phyloP scores from a whole-genome alignment of 1,139 yeast species.

The Magnusiomyces tetraspermus region DNA sequence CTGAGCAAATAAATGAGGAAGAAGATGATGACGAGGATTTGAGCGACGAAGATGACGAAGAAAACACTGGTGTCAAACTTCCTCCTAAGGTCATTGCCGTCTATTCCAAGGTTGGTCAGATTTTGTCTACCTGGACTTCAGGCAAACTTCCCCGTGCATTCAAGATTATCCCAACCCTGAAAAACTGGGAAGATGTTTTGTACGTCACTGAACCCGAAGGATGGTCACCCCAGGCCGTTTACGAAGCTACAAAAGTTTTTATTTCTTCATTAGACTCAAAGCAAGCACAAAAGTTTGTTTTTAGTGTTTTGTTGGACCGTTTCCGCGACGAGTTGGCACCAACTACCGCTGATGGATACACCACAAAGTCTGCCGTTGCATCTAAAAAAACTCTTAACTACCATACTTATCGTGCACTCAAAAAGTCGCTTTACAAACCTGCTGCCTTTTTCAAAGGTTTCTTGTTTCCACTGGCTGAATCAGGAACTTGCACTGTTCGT shows the following conservation, averaged over 20 bases:
- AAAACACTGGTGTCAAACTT: slow-evolving; percentile 51
- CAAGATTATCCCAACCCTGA: slow-evolving; percentile 84
- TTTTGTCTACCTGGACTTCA: slow-evolving; percentile 83
- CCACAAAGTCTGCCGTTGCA: neutral
- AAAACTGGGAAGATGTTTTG: slow-evolving; percentile 91
- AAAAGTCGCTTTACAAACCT: slow-evolving; percentile 90
- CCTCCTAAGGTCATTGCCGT: slow-evolving; percentile 97
- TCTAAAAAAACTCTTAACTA: slow-evolving; percentile 47
- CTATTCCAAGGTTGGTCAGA: slow-evolving; percentile 81
- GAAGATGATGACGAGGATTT: slow-evolving; percentile 25
- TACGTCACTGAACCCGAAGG: slow-evolving; percentile 84
- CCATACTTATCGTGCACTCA: slow-evolving; percentile 83
- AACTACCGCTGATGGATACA: slow-evolving; percentile 27
- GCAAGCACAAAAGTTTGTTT: slow-evolving; percentile 81
- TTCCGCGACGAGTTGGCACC: slow-evolving; percentile 77
- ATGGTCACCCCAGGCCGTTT: slow-evolving; percentile 96
- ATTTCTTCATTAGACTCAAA: slow-evolving; percentile 81
- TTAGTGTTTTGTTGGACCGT: slow-evolving; percentile 66
- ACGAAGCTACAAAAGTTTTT: slow-evolving; percentile 89
- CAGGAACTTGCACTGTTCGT: slow-evolving; percentile 61
- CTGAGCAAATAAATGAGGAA: neutral
- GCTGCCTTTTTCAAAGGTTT: slow-evolving; percentile 97
- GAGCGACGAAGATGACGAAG: slow-evolving; percentile 20
- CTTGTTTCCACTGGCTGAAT: slow-evolving; percentile 71
- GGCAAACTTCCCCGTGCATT: slow-evolving; percentile 93